These are phyloP conservation scores for Lumnitzera racemosa DNA, from an alignment of 345 rosid genomes.

Conservation along the genomic window DNA sequence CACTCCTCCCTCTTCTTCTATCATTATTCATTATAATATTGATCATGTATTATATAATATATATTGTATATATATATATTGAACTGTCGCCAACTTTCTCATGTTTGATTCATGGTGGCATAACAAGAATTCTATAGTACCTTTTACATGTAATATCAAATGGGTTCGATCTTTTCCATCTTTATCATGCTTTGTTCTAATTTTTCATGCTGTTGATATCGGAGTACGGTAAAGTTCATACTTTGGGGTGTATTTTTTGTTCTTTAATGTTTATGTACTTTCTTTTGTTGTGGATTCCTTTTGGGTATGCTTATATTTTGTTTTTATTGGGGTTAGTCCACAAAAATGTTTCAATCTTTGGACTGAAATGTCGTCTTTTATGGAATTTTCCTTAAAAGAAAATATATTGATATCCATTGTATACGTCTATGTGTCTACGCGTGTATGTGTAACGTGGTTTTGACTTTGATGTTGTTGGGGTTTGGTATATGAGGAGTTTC, in stretches of 20 bases:
- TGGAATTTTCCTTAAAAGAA: no score
- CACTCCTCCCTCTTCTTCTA: conserved; percentile 2
- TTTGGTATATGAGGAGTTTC: conserved; percentile 1
- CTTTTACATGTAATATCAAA: neutral
- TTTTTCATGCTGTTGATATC: no score
- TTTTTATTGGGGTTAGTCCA: conserved; percentile 6
- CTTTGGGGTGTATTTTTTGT: no score
- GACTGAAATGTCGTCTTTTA: no score
- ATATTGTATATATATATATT: neutral
- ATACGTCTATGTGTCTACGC: no score
- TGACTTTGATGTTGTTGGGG: neutral
- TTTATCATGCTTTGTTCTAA: no score
- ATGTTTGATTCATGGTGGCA: neutral
- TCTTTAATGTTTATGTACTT: no score
- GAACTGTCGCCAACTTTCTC: conserved; percentile 6
- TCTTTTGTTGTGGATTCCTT: conserved; percentile 2
- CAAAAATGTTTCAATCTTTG: neutral
- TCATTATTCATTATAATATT: no score
- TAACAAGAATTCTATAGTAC: no score
- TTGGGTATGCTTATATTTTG: neutral
- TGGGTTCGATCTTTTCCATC: neutral
- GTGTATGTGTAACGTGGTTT: neutral
- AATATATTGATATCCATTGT: no score
- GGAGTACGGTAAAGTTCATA: no score
- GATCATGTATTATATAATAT: no score